Base-by-base conservation (phyloP, 768 basidiomycete genomes). In the Candolleomyces efflorescens region DNA sequence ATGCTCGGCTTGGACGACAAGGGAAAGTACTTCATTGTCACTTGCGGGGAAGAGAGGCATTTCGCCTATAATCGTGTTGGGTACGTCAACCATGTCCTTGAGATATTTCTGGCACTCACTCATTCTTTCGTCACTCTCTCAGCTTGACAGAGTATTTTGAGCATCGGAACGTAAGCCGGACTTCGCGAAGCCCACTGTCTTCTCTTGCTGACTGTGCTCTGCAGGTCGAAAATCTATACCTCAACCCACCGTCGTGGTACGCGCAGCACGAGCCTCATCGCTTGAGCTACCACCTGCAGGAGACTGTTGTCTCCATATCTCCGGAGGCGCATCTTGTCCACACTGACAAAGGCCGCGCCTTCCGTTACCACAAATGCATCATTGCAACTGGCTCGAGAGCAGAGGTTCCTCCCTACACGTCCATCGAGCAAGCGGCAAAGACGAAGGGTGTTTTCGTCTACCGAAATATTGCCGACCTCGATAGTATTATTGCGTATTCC, bases 341-440 rank as follows among this genome's bases (percentile, higher is more conserved):
- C 26, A 82, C 82, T 3, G 75, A 71, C 65, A 77, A 75, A 44
- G 74, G 73, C 26, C 72, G 76, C 10, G 69, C 66, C 26, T 68
- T 83, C 60, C 59, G 65, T 50, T 90, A 88, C 64, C 83, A 87
- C 64, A 78, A 79, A 52, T 86, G 86, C 48, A 73, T 90, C 22
- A 70, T 91, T 36, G 84, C 87, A 1, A 89, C 89, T 0, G 89
- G 89, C 1, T 89, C 87, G 0, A 76, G 75, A 22, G 86, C 87
- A 1, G 77, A 77, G 1, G 73, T 89, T 15, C 88, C 89, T 3
- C 73, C 81, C 0, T 87, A 85, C 63, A 70, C 82, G 36, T 71
- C 82, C 4, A 62, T 71, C 0, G 71, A 74, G 27, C 63, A 72
- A 15, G 71, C 74, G 3, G 69, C 66, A 17, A 67, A 63, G 27